Base-by-base conservation (phyloP, 108 stramenopile genomes). In the Conticribra weissflogii region DNA sequence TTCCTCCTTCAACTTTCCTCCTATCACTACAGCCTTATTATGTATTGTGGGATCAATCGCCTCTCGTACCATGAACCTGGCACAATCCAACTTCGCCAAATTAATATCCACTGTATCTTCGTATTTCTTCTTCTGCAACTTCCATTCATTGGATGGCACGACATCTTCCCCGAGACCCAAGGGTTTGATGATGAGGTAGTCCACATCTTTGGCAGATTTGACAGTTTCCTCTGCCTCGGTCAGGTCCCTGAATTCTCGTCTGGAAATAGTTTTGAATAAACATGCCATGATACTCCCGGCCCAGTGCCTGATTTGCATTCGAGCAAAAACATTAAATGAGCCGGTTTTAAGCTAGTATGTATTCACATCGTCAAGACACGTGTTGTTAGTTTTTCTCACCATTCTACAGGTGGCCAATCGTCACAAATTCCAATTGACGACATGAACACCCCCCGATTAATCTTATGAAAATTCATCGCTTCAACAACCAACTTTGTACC, bases 351-450 rank as follows among this genome's bases (percentile, higher is more conserved):
- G 12, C 8, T 9, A 41, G 12, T 41, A 41, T n/a, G n/a, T n/a
- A n/a, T n/a, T n/a, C n/a, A n/a, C n/a, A n/a, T n/a, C n/a, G n/a
- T n/a, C n/a, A n/a, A n/a, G n/a, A n/a, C n/a, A n/a, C n/a, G n/a
- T n/a, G n/a, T n/a, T n/a, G n/a, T n/a, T n/a, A n/a, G n/a, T n/a
- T n/a, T n/a, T n/a, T 9, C 36, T 41, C 59, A 44, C 52, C 50
- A 86, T 56, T 85, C 82, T 64, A 83, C 68, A n/a, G 69, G 57
- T 18, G 83, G 81, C 78, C 72, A 81, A 66, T 85, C 85, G 32
- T 80, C 78, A 24, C 62, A 54, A 33, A 81, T 60, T 12, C 88
- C 88, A 15, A 78, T 54, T 23, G 78, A 80, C 0, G 82, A 74
- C 22, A 83, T 64, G 15, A 74, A 34, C 0, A 86, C 81, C 5